phyloP scores from a whole-genome alignment of 176 grass and related monocot species.

The Cocos nucifera region DNA sequence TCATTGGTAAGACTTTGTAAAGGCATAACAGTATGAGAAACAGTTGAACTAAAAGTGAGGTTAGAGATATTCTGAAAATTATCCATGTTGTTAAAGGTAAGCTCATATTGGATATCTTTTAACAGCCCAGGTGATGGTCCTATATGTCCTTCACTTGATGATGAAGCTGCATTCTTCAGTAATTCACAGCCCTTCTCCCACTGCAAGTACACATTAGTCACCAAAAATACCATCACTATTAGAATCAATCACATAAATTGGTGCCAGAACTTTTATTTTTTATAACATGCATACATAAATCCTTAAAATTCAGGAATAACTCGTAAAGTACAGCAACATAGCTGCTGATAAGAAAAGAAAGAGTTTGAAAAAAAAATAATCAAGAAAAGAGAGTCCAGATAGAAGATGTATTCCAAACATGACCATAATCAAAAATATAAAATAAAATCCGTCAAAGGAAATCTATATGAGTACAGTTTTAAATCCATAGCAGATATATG shows the following conservation, averaged over 20 bases:
- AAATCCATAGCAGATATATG: too few relatives aligned
- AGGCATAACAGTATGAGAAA: constrained; percentile 86
- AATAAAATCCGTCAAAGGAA: too few relatives aligned
- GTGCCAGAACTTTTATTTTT: too few relatives aligned
- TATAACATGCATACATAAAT: too few relatives aligned
- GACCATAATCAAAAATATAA: too few relatives aligned
- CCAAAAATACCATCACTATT: constrained; percentile 5
- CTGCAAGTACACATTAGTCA: constrained; percentile 42
- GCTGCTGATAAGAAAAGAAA: too few relatives aligned
- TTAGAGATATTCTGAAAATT: constrained; percentile 50
- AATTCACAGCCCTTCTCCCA: constrained; percentile 75
- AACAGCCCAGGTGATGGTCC: constrained; percentile 30
- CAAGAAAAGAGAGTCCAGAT: too few relatives aligned
- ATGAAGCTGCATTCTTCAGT: constrained; percentile 16
- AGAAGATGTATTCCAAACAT: too few relatives aligned
- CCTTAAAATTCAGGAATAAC: too few relatives aligned
- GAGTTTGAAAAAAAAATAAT: too few relatives aligned
- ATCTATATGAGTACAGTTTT: too few relatives aligned
- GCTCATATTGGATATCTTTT: constrained; percentile 91
- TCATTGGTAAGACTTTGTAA: constrained; percentile 95
- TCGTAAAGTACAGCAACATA: too few relatives aligned
- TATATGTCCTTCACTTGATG: constrained; percentile 25
- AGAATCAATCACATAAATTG: not conserved
- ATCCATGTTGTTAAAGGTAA: constrained; percentile 55
- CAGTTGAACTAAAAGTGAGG: constrained; percentile 48